Evolutionary conservation across 2,329 filamentous ascomycete genomes (phyloP).

Genomic region (Cyanodermella asteris): DNA sequence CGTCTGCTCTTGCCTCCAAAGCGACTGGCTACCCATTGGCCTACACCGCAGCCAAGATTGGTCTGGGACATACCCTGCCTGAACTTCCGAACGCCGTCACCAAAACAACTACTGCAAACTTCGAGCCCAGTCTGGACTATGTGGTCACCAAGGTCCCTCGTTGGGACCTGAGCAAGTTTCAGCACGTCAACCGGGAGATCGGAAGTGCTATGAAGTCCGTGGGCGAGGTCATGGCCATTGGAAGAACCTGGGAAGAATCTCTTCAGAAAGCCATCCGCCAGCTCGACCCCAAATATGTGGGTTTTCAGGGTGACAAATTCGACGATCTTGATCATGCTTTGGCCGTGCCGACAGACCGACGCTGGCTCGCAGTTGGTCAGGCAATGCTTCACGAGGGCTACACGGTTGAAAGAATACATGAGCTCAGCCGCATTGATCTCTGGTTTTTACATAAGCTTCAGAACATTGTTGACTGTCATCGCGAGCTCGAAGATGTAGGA

Average conservation of each 20-base stretch:
- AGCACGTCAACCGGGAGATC: constrained; percentile 94
- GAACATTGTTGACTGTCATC: constrained; percentile 83
- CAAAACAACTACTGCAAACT: constrained; percentile 96
- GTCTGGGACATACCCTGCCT: constrained; percentile 80
- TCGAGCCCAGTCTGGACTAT: constrained; percentile 92
- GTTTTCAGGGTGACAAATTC: constrained; percentile 90
- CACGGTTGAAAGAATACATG: constrained; percentile 74
- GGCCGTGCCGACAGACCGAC: constrained; percentile 79
- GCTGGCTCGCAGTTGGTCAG: constrained; percentile 93
- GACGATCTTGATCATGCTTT: constrained; percentile 80
- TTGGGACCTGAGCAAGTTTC: constrained; percentile 97
- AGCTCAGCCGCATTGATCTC: constrained; percentile 95
- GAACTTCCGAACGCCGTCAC: constrained; percentile 95
- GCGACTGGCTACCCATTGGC: constrained; percentile 93
- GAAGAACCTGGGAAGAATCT: constrained; percentile 92
- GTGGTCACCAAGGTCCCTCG: constrained; percentile 97
- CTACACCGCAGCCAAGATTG: constrained; percentile 96
- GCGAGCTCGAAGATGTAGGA: constrained; percentile 65
- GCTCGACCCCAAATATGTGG: constrained; percentile 77
- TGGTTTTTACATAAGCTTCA: constrained; percentile 98
- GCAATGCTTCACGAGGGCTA: constrained; percentile 96
- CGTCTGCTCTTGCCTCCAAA: constrained; percentile 90
- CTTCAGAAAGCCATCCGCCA: constrained; percentile 98
- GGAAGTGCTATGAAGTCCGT: constrained; percentile 98
- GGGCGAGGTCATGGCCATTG: constrained; percentile 98